These are phyloP conservation scores for Amylostereum areolatum DNA, from an alignment of 1,284 basidiomycete genomes.

Conservation along the genomic window DNA sequence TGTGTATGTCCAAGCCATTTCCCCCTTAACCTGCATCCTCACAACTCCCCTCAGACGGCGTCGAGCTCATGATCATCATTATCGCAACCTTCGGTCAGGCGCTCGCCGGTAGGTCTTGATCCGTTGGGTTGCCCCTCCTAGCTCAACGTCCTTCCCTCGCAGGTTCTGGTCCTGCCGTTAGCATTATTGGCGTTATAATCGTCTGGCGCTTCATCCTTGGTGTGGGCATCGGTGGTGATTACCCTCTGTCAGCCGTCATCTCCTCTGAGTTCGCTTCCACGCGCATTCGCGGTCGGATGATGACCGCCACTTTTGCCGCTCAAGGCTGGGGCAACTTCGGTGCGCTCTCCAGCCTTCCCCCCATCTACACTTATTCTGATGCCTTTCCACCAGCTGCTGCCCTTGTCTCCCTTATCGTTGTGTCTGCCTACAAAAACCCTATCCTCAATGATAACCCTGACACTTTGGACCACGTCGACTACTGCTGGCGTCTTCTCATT, in stretches of 20 bases:
- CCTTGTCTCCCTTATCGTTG: constrained; percentile 63
- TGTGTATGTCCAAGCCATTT: constrained; percentile 42
- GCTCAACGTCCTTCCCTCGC: too few relatives aligned
- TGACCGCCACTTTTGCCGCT: constrained; percentile 64
- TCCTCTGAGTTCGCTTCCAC: constrained; percentile 76
- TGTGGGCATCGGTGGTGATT: constrained; percentile 70
- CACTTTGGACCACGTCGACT: constrained; percentile 45
- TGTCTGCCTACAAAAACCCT: constrained; percentile 60
- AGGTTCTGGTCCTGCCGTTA: constrained; percentile 50
- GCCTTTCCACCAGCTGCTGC: constrained; percentile 42
- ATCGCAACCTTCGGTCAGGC: constrained; percentile 59
- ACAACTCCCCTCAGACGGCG: constrained; percentile 48
- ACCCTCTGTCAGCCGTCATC: constrained; percentile 61
- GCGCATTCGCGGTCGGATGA: constrained; percentile 65
- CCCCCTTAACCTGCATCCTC: constrained; percentile 12
- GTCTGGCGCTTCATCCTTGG: constrained; percentile 67
- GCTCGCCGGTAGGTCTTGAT: too few relatives aligned
- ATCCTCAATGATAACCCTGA: constrained; percentile 45
- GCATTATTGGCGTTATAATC: constrained; percentile 68
- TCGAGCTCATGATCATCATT: constrained; percentile 70
- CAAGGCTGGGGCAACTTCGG: constrained; percentile 70
- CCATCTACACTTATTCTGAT: constrained; percentile 15
- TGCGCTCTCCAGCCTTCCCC: constrained; percentile 23
- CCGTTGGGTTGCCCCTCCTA: too few relatives aligned
- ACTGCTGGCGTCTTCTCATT: constrained; percentile 66